Evolutionary conservation across 805 yeast species (phyloP).

Genomic region (Groenewaldozyma salmanticensis): DNA sequence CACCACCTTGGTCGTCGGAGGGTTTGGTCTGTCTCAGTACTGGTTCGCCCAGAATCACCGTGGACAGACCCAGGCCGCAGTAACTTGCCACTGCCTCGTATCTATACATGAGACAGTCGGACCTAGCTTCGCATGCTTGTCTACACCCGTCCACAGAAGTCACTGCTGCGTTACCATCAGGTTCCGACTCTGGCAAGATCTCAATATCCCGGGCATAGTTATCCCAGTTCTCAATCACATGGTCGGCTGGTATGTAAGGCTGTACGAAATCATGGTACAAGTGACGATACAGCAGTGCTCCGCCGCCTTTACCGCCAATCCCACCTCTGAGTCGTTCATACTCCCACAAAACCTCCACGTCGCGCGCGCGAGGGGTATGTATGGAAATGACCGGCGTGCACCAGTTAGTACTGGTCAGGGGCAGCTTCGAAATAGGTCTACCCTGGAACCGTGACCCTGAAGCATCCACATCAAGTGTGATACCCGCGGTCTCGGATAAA

Average conservation of each 20-base stretch:
- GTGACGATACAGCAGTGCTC: conserved; percentile 22
- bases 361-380: conserved; percentile 23
- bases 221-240: conserved; percentile 21
- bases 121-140: conserved; percentile 13
- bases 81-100: conserved; percentile 18
- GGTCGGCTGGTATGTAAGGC: conserved; percentile 19
- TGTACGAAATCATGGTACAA: conserved; percentile 27
- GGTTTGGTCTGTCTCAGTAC: conserved; percentile 14
- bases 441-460: conserved; percentile 25
- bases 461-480: conserved; percentile 9
- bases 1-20: no score
- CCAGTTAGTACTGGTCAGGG: conserved; percentile 16
- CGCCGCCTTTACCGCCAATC: conserved; percentile 14
- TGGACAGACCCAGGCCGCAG: conserved; percentile 22
- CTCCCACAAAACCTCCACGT: conserved; percentile 22
- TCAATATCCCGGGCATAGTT: conserved; percentile 18
- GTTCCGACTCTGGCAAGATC: conserved; percentile 10
- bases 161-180: conserved; percentile 11
- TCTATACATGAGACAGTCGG: conserved; percentile 20
- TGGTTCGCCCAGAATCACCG: conserved; percentile 22
- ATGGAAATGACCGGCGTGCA: conserved; percentile 25
- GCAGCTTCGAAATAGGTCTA: conserved; percentile 16
- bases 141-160: conserved; percentile 17
- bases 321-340: conserved; percentile 23
- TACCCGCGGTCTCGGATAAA: conserved; percentile 14